These are phyloP conservation scores for Solanum dulcamara DNA, from an alignment of 257 asterid species.

Conservation along the genomic window DNA sequence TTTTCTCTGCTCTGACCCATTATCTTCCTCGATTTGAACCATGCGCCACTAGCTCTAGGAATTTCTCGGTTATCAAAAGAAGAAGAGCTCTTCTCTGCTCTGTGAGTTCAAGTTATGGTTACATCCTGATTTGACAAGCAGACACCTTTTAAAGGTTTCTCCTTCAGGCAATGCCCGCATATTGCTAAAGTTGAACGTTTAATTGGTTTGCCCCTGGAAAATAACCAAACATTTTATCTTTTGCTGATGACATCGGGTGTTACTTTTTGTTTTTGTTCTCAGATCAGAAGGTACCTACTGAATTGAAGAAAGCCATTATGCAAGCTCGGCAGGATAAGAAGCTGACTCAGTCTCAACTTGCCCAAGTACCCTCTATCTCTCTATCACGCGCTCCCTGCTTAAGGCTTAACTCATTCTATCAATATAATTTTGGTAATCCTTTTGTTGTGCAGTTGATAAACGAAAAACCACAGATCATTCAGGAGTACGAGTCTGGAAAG, in stretches of 20 bases:
- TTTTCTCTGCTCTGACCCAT: background rate
- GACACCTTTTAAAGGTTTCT: background rate
- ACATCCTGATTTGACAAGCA: background rate
- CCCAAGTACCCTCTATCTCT: slow-evolving; percentile 37
- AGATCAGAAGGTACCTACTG: slow-evolving; percentile 86
- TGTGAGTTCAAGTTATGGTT: background rate
- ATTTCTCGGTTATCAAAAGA: background rate
- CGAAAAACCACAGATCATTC: slow-evolving; percentile 46
- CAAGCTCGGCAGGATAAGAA: slow-evolving; percentile 84
- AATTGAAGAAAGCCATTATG: slow-evolving; percentile 78
- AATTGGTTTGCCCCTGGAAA: background rate
- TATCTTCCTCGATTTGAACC: background rate
- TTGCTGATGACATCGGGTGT: background rate
- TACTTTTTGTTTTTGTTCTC: background rate
- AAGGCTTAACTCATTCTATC: background rate
- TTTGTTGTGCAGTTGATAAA: slow-evolving; percentile 47
- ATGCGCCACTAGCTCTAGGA: background rate
- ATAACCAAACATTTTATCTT: background rate
- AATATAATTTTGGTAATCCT: background rate
- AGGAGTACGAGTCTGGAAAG: slow-evolving; percentile 57
- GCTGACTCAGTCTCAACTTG: slow-evolving; percentile 82
- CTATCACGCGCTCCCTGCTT: background rate
- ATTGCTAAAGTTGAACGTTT: background rate
- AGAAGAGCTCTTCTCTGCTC: background rate
- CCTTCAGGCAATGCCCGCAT: background rate